Evolutionary conservation across 2,329 filamentous ascomycete genomes (phyloP).

Genomic region (Colletotrichum zoysiae): DNA sequence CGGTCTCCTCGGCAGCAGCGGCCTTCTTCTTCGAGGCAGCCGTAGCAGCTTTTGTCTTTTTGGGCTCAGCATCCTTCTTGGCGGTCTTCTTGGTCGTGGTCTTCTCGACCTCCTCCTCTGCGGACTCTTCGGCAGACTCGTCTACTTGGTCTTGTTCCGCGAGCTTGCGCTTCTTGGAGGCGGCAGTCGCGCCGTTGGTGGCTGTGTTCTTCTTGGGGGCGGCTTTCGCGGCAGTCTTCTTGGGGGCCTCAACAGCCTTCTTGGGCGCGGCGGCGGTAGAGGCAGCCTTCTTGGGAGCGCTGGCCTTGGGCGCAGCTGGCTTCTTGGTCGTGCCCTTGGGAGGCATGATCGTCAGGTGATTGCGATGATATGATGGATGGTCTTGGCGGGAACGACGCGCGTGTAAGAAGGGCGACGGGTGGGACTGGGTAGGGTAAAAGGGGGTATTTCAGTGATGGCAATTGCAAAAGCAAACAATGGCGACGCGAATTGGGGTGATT

Average conservation of each 20-base stretch:
- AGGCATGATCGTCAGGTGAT: conserved; percentile 40
- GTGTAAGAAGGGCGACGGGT: conserved; percentile 10
- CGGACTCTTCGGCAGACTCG: conserved; percentile 17
- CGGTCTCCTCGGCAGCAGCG: conserved; percentile 60
- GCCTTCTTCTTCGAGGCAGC: conserved; percentile 50
- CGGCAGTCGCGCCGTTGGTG: conserved; percentile 42
- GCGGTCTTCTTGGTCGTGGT: conserved; percentile 42
- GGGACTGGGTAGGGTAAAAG: neutral
- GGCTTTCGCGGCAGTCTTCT: conserved; percentile 43
- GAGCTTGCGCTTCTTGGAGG: conserved; percentile 41
- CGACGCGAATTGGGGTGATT: conserved; percentile 26
- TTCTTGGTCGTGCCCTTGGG: conserved; percentile 47
- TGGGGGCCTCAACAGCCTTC: conserved; percentile 46
- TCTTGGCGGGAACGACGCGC: conserved; percentile 26
- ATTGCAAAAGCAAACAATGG: neutral
- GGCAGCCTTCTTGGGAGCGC: conserved; percentile 45
- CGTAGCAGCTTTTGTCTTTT: conserved; percentile 37
- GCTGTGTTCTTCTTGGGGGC: conserved; percentile 48
- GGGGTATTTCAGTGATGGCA: conserved; percentile 4
- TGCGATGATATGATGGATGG: conserved; percentile 1
- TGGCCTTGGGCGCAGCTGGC: conserved; percentile 46
- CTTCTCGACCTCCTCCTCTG: conserved; percentile 19
- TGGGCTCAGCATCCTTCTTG: conserved; percentile 51
- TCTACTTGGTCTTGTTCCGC: conserved; percentile 25
- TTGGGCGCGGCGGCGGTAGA: conserved; percentile 45